Evolutionary conservation across 345 rosid genomes (phyloP).

Genomic region (Raphanus raphanistrum): DNA sequence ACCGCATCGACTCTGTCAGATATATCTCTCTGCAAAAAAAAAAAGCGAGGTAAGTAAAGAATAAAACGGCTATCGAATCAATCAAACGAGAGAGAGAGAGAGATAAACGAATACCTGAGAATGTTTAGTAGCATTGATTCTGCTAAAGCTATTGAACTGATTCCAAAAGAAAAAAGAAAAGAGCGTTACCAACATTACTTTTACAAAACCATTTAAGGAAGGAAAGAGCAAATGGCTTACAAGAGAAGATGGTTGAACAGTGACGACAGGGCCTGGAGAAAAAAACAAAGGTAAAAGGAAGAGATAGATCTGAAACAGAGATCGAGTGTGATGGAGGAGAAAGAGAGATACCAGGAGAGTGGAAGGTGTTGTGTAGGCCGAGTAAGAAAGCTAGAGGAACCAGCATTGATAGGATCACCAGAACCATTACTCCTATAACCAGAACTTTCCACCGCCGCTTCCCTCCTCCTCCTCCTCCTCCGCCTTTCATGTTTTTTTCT

Average conservation of each 20-base stretch:
- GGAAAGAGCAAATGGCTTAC: conserved; percentile 44
- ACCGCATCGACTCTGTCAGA: conserved; percentile 48
- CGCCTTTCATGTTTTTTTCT: conserved; percentile 33
- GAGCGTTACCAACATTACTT: background rate
- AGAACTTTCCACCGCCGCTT: conserved; percentile 81
- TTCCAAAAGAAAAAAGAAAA: background rate
- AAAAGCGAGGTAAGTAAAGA: background rate
- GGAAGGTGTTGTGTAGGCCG: conserved; percentile 81
- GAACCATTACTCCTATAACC: conserved; percentile 76
- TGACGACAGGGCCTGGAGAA: conserved; percentile 52
- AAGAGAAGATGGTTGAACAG: conserved; percentile 49
- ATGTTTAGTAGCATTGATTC: conserved; percentile 38
- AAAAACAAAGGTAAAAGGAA: background rate
- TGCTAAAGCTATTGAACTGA: conserved; percentile 43
- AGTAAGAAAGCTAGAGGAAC: conserved; percentile 91
- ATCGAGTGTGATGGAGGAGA: background rate
- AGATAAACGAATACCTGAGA: conserved; percentile 21
- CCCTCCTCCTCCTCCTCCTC: conserved; percentile 35
- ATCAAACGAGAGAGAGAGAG: background rate
- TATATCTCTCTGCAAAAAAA: conserved; percentile 47
- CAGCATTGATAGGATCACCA: conserved; percentile 88
- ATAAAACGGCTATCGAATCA: background rate
- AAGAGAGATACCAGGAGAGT: conserved; percentile 49
- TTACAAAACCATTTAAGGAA: background rate
- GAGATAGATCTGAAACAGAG: conserved; percentile 40